Percentiles rank a stretch among this genome's conserved stretches.
Evolutionary conservation across 352 stramenopile species (phyloP).

Genomic region (Pythium periplocum): DNA sequence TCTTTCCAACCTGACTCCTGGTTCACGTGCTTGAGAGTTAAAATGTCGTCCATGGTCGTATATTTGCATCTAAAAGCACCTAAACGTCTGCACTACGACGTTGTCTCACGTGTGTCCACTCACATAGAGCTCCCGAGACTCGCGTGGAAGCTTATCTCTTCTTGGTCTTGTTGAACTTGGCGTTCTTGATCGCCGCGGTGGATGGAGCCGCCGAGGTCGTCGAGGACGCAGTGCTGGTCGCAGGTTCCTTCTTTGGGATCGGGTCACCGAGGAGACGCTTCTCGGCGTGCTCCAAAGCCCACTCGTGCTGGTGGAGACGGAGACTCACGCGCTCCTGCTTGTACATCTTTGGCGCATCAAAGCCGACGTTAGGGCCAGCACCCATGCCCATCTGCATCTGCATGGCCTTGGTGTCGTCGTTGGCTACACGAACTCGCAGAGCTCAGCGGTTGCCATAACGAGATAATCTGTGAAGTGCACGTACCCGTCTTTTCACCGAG

Average conservation of each 20-base stretch:
- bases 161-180: slow-evolving; percentile 74
- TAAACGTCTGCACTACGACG: too few relatives aligned
- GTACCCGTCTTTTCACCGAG: slow-evolving; percentile 89
- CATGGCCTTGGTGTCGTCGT: slow-evolving; percentile 87
- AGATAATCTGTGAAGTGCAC: too few relatives aligned
- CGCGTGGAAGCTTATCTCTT: slow-evolving; percentile 24
- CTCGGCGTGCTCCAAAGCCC: slow-evolving; percentile 72
- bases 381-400: slow-evolving; percentile 93
- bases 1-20: too few relatives aligned
- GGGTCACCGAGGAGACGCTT: slow-evolving; percentile 78
- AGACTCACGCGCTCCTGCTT: slow-evolving; percentile 86
- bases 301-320: slow-evolving; percentile 79
- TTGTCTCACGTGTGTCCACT: too few relatives aligned
- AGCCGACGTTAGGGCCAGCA: slow-evolving; percentile 76
- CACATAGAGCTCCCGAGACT: too few relatives aligned
- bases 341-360: slow-evolving; percentile 87
- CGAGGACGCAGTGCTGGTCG: slow-evolving; percentile 15
- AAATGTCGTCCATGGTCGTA: too few relatives aligned
- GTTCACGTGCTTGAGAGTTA: too few relatives aligned
- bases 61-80: too few relatives aligned
- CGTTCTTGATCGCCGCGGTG: slow-evolving; percentile 34
- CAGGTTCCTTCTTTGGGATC: slow-evolving; percentile 34
- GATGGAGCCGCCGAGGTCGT: slow-evolving; percentile 24
- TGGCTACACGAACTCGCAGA: slow-evolving; percentile 22
- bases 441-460: too few relatives aligned